phyloP scores from a whole-genome alignment of 768 basidiomycete genomes.

The Rossbeevera mucosa region DNA sequence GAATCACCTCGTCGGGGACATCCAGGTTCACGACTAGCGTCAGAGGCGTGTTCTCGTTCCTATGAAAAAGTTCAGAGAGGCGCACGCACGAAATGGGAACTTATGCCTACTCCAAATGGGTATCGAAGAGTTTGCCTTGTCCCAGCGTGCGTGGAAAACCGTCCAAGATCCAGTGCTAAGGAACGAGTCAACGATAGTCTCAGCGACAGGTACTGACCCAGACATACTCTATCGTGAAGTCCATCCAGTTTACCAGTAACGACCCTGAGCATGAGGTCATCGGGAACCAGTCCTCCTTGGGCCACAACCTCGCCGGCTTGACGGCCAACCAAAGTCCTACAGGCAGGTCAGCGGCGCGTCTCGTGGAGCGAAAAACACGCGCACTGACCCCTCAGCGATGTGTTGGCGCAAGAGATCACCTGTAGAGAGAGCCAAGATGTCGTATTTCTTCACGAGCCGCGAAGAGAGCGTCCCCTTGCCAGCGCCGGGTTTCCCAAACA shows the following conservation, averaged over 20 bases:
- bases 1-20: constrained; percentile 83
- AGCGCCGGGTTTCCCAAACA: constrained; percentile 63
- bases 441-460: constrained; percentile 74
- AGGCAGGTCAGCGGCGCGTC: constrained; percentile 1
- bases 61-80: constrained; percentile 25
- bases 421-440: constrained; percentile 71
- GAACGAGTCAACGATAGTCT: neutral
- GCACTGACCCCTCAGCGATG: constrained; percentile 50
- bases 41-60: constrained; percentile 59
- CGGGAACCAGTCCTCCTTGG: constrained; percentile 69
- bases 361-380: neutral
- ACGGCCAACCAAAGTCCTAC: constrained; percentile 63
- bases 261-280: constrained; percentile 75
- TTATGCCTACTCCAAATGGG: constrained; percentile 57
- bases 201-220: neutral
- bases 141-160: constrained; percentile 87
- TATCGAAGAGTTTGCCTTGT: constrained; percentile 79
- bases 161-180: constrained; percentile 86
- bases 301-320: constrained; percentile 78
- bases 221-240: constrained; percentile 58
- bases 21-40: constrained; percentile 83
- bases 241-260: constrained; percentile 67
- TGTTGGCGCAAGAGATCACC: constrained; percentile 86
- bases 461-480: constrained; percentile 82
- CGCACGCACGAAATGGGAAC: neutral